Evolutionary conservation across 2,329 filamentous ascomycete genomes (phyloP), one percentile per base, ranked within the genome.

Genomic region (Colletotrichum liriopes): DNA sequence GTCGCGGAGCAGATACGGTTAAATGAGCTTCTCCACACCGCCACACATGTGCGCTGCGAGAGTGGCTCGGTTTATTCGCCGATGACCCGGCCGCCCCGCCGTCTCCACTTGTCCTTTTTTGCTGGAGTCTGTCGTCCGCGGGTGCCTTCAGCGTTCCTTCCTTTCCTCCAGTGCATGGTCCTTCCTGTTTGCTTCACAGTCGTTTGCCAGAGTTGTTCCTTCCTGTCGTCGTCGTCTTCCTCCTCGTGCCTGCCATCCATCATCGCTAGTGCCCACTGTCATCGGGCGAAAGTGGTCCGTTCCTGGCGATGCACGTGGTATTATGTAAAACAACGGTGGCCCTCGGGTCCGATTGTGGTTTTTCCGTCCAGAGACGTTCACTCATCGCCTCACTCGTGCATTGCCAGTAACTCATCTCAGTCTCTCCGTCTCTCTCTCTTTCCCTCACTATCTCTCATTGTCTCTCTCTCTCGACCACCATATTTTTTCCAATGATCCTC

Each of bases 11-110:
- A 72, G 70, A 72, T 72, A 72, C 70, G 66, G 70, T 72, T 72
- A 72, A 55, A 72, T 72, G 65, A 72, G 70, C n/a, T 26, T 23
- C 39, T 47, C 70, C 70, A 72, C 69, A 72, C 23, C 37, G 43
- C 69, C 65, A 59, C 52, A 49, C 18, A n/a, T 56, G 35, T n/a
- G 26, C 59, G 52, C 52, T 18, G 54, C 47, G n/a, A 43, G 45
- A 55, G 20, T 69, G 69, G 65, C 52, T 65, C 47, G 69, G 59
- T 63, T 65, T 60, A 65, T 49, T 72, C 60, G 70, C 65, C 70
- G 65, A 56, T 16, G 54, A 35, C 54, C 65, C 66, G 59, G 35
- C 37, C 5, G 37, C 18, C 26, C 49, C 49, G 7, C 37, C 23
- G 12, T 18, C 23, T 56, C 60, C 51, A 49, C 49, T 8, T 6